A percentile compares a stretch with the other conserved stretches of the same genome.
Conservation (phyloP, 2,329 filamentous ascomycete species). For the Rutstroemia sp. region DNA sequence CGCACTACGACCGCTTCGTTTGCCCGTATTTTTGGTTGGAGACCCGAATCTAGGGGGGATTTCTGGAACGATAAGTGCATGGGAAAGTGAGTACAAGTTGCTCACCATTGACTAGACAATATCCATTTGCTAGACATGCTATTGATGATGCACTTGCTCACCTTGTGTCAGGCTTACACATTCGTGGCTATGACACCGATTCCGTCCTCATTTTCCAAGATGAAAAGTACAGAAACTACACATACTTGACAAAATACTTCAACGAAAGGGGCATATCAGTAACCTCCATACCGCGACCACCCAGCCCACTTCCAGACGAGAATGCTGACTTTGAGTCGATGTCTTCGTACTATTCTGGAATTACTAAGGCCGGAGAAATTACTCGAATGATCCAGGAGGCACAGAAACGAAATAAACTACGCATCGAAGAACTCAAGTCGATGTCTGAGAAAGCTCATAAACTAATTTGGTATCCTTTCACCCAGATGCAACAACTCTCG, state of each 20-base stretch:
- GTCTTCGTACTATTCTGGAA: conserved; percentile 53
- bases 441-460: conserved; percentile 55
- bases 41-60: conserved; percentile 74
- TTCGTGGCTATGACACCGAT: conserved; percentile 74
- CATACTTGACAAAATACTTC: conserved; percentile 64
- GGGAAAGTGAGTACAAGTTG: conserved; percentile 39
- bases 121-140: too few relatives aligned
- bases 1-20: conserved; percentile 64
- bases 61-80: conserved; percentile 71
- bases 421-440: conserved; percentile 50
- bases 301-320: conserved; percentile 33
- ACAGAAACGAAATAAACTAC: conserved; percentile 42
- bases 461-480: conserved; percentile 81
- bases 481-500: conserved; percentile 62
- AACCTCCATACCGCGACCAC: conserved; percentile 51
- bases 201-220: conserved; percentile 63
- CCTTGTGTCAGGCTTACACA: conserved; percentile 45
- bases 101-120: too few relatives aligned
- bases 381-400: conserved; percentile 43
- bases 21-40: conserved; percentile 67
- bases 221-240: conserved; percentile 57
- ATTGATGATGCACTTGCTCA: background rate
- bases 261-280: conserved; percentile 48
- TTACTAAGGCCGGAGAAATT: conserved; percentile 35
- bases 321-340: conserved; percentile 49